Evolutionary conservation across 2,329 filamentous ascomycete genomes (phyloP), one percentile per base, ranked within the genome.

Genomic region (Colletotrichum noveboracense): DNA sequence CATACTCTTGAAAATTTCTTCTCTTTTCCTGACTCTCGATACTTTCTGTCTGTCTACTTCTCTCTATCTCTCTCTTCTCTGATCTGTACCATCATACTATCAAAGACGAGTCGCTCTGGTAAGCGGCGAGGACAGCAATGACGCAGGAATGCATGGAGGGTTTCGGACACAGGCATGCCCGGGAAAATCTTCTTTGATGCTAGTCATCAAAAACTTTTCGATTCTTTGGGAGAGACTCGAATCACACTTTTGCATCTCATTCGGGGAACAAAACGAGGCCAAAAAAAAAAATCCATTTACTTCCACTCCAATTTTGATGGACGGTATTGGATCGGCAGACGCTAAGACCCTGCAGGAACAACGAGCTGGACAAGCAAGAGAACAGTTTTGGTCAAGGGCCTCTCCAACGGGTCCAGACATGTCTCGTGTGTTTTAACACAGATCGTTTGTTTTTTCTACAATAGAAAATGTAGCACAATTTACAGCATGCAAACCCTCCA

Each of bases 1-100:
- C 65, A 60, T 24, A 36, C 30, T 34, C 58, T 61, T 61, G 32
- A 43, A 69, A 69, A 21, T 60, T 34, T 52, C 30, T 60, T 36
- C 28, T 66, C n/a, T 65, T 66, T 34, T 30, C 62, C 43, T 76
- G 74, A 74, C 71, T 26, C 70, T 38, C 52, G 16, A 43, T 72
- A 73, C 62, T 77, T 65, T 77, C 32, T 65, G 60, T 70, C 43
- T 52, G 43, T 70, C 32, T 70, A 71, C 65, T 10, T 75, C 34
- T 64, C 71, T 52, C 21, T 26, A 30, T 55, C 56, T 71, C 55
- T 70, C 62, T 71, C 75, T 75, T 77, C 64, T 61, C 38, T 66
- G 66, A 70, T 48, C 30, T 74, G 74, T 75, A 76, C 36, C 71
- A 76, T 48, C 71, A 69, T 26, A 32, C n/a, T 32, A 66, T 38